Base-by-base conservation (phyloP, 2,329 filamentous ascomycete genomes). In the Fusarium gaditjirri region DNA sequence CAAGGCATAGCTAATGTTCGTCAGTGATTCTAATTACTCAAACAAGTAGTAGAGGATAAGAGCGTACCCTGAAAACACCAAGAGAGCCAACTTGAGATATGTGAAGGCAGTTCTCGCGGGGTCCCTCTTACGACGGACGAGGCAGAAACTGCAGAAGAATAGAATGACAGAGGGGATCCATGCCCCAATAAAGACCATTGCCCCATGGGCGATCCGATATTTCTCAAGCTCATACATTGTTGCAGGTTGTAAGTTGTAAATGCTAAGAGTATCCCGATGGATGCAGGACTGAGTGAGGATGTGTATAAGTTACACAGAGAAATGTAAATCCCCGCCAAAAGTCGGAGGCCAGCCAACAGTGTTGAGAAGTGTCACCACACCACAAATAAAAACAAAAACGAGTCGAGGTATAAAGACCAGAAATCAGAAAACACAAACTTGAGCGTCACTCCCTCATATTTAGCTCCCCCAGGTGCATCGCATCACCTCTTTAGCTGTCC, bases 51-150 rank as follows among this genome's bases (percentile, higher is more conserved):
- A n/a, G 29, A 25, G 5, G 3, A 12, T 9, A 19, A 52, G 6
- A 2, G 23, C 78, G 50, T 52, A 82, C 80, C 74, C 29, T 8
- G 64, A 41, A 33, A 75, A 81, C 0, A 75, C 50, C 2, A 65
- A 57, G 16, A 81, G 65, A 2, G 77, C 76, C 3, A 57, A 8
- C 47, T 78, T 79, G 53, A 77, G 72, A 23, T 64, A 76, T 5
- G 50, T 66, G 17, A 78, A 72, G 23, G 74, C 79, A 33, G 52
- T 68, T 39, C 77, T 66, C 2, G 75, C 75, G 4, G 73, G 69
- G 36, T 80, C 78, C 1, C 64, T 68, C 23, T 66, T 65, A 35
- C 69, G 63, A 3, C 75, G 75, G 3, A 71, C 68, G 11, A 70
- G n/a, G 43, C 75, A 77, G 17, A 77, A 43, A 16, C 76, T 55